Base-by-base conservation (phyloP, 768 basidiomycete genomes). In the Collybia sp. region DNA sequence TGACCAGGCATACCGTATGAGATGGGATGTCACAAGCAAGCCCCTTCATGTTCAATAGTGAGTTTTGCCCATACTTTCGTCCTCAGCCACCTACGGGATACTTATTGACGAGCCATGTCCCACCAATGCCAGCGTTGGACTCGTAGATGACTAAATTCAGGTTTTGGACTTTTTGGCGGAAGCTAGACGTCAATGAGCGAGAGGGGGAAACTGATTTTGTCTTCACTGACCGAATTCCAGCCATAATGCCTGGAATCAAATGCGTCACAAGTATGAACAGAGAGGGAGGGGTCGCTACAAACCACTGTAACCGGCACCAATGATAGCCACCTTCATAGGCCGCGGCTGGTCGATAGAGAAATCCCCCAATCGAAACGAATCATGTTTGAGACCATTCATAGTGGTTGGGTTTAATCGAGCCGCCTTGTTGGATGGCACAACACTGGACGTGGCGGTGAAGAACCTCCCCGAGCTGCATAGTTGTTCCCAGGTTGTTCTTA, bases 251-350 rank as follows among this genome's bases (percentile, higher is more conserved):
- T 72, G 37, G 5, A 32, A 12, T 13, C n/a, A 17, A 18, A 6
- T 17, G 37, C 6, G 10, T 40, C 38, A 32, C 8, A 19, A 37
- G 40, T 2, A 12, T 11, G 4, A 30, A n/a, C 25, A 8, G 16
- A 0, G 32, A 31, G 15, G 30, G 30, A 35, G 31, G 40, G 8
- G 32, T 11, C 17, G n/a, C 9, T 30, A 19, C 65, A 16, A 52
- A 71, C 81, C 81, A 38, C 76, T 76, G 57, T 72, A 82, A 1
- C 82, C 80, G 10, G 80, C 77, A 30, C 82, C 81, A 31, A 83
- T 76, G 17, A 72, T 63, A 4, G 76, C 70, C 19, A 82, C 77
- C 51, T 69, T 76, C 44, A 82, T 75, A 13, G 72, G 76, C 18
- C 78, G 68, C 19, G 69, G 56, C 40, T 79, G 77, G 54, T 80